Evolutionary conservation across 2,329 filamentous ascomycete species (phyloP).

Genomic region (Claviceps monticola): DNA sequence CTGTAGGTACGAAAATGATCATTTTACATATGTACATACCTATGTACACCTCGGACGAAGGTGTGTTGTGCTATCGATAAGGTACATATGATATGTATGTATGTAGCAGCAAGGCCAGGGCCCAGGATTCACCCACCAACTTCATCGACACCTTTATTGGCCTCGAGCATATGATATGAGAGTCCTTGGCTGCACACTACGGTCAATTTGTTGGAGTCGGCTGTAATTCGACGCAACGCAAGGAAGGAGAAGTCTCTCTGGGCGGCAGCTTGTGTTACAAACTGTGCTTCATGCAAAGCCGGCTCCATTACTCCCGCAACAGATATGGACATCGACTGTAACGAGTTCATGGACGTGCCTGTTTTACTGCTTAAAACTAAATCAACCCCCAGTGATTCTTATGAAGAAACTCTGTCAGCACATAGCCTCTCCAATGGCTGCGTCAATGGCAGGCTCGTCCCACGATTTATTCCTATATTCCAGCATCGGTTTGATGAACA

Average conservation of each 20-base stretch:
- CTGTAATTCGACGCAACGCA: neutral
- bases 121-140: too few relatives aligned
- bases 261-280: neutral
- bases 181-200: neutral
- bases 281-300: neutral
- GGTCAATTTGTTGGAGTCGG: neutral
- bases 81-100: too few relatives aligned
- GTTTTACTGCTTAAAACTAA: constrained; percentile 67
- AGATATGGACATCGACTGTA: neutral
- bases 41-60: too few relatives aligned
- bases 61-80: too few relatives aligned
- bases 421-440: constrained; percentile 6
- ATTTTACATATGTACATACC: too few relatives aligned
- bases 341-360: constrained; percentile 18
- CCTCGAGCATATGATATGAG: neutral
- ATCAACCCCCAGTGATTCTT: constrained; percentile 56
- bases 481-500: constrained; percentile 53
- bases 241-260: neutral
- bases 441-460: constrained; percentile 35
- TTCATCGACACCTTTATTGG: neutral
- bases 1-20: too few relatives aligned
- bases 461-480: constrained; percentile 63
- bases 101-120: too few relatives aligned
- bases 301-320: neutral
- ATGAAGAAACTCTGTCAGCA: constrained; percentile 45